Evolutionary conservation across 2,329 filamentous ascomycete genomes (phyloP).

Genomic region (Aspergillus pseudoterreus): DNA sequence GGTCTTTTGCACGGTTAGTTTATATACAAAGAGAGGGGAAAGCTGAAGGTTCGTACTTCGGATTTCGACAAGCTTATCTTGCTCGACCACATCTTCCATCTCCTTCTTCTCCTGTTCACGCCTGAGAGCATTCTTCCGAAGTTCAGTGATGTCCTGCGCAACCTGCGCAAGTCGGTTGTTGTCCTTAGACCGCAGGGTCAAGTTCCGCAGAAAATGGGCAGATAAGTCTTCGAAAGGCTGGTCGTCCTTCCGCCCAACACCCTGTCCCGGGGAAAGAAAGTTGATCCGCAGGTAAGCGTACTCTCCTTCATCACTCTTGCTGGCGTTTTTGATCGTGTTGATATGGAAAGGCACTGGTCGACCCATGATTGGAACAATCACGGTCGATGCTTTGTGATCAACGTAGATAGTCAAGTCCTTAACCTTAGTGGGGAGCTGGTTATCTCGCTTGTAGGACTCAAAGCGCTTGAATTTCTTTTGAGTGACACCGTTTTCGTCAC

Average conservation of each 20-base stretch:
- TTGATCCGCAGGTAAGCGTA: slow-evolving; percentile 95
- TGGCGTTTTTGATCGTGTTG: slow-evolving; percentile 96
- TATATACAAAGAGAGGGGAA: not conserved
- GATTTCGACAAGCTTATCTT: slow-evolving; percentile 94
- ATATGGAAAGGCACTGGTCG: slow-evolving; percentile 97
- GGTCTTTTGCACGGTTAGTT: slow-evolving; percentile 60
- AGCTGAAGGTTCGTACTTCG: slow-evolving; percentile 61
- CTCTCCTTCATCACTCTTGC: slow-evolving; percentile 93
- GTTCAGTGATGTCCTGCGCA: slow-evolving; percentile 86
- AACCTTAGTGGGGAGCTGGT: slow-evolving; percentile 79
- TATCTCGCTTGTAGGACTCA: slow-evolving; percentile 97
- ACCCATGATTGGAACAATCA: slow-evolving; percentile 95
- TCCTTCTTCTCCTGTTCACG: slow-evolving; percentile 99
- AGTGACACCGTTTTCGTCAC: slow-evolving; percentile 80
- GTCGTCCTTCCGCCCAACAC: slow-evolving; percentile 94
- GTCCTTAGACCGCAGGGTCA: slow-evolving; percentile 92
- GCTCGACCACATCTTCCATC: slow-evolving; percentile 97
- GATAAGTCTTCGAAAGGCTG: slow-evolving; percentile 96
- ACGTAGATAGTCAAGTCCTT: slow-evolving; percentile 86
- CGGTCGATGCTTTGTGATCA: slow-evolving; percentile 82
- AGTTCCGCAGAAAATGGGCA: slow-evolving; percentile 90
- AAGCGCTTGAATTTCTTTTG: slow-evolving; percentile 99
- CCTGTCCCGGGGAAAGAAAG: slow-evolving; percentile 93
- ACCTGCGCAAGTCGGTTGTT: slow-evolving; percentile 86
- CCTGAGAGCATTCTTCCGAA: slow-evolving; percentile 89